phyloP scores from a whole-genome alignment of 495 filamentous ascomycete genomes.

The Parmelia sp. region DNA sequence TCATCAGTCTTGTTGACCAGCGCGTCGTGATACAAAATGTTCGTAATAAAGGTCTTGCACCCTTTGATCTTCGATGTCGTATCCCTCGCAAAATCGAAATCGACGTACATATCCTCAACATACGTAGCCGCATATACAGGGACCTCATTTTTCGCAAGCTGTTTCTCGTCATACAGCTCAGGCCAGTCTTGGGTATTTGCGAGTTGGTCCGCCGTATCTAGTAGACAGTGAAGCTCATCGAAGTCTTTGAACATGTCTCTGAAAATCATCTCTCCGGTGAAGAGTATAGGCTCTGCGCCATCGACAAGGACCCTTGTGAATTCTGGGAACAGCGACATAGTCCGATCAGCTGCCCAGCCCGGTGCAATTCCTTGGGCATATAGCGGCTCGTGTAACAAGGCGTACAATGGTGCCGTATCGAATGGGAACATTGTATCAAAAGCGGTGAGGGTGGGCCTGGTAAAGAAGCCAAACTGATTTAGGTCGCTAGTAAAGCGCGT shows the following conservation, averaged over 20 bases:
- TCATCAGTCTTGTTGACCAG: slow-evolving; percentile 65
- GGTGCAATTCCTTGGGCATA: slow-evolving; percentile 60
- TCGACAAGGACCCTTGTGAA: slow-evolving; percentile 36
- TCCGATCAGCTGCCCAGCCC: slow-evolving; percentile 58
- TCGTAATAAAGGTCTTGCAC: slow-evolving; percentile 77
- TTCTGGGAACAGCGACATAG: slow-evolving; percentile 35
- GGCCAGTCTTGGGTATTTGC: slow-evolving; percentile 65
- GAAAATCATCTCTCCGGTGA: slow-evolving; percentile 91
- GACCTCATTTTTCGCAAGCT: slow-evolving; percentile 70
- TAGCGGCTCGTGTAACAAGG: slow-evolving; percentile 75
- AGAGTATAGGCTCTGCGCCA: slow-evolving; percentile 56
- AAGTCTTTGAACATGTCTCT: slow-evolving; percentile 74
- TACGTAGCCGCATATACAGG: slow-evolving; percentile 86
- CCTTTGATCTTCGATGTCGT: slow-evolving; percentile 71
- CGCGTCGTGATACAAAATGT: slow-evolving; percentile 79
- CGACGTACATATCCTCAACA: slow-evolving; percentile 92
- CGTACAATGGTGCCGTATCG: slow-evolving; percentile 74
- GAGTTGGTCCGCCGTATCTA: slow-evolving; percentile 60
- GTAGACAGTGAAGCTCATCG: slow-evolving; percentile 59
- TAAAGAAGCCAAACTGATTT: slow-evolving; percentile 63
- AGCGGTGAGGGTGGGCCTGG: slow-evolving; percentile 56
- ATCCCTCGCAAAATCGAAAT: slow-evolving; percentile 61
- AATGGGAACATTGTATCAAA: slow-evolving; percentile 61
- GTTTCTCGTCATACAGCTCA: slow-evolving; percentile 64
- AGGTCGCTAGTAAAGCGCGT: slow-evolving; percentile 63